Conservation (phyloP, 306 rosid genomes). For the Acmispon strigosus region DNA sequence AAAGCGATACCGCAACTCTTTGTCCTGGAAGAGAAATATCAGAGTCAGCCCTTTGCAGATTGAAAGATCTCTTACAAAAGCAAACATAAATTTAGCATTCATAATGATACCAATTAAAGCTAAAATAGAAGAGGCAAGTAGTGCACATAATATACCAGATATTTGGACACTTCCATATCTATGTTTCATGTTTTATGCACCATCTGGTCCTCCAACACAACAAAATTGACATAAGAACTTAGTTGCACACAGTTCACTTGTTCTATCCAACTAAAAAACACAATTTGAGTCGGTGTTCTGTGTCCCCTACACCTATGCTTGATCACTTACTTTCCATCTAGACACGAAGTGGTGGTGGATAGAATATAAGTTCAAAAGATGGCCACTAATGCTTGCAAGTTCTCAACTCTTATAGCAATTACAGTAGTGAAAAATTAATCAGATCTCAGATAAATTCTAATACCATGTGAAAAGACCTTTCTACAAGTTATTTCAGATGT, state of each 20-base stretch:
- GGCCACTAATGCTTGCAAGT: not conserved
- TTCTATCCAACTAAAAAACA: not conserved
- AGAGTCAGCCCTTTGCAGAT: slow-evolving; percentile 11
- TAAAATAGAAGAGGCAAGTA: not conserved
- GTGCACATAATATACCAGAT: not conserved
- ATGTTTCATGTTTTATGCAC: not conserved
- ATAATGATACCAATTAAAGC: not conserved
- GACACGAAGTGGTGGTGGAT: no score
- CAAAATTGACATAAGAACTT: not conserved
- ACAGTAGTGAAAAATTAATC: not conserved
- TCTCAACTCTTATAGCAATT: not conserved
- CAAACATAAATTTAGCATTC: not conserved
- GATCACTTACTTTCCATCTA: not conserved
- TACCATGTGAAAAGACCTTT: not conserved
- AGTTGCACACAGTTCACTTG: not conserved
- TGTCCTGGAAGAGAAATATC: slow-evolving; percentile 57
- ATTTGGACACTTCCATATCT: not conserved
- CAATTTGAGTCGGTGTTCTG: not conserved
- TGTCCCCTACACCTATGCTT: not conserved
- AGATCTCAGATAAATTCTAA: not conserved
- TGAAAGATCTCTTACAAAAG: not conserved
- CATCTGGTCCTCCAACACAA: not conserved
- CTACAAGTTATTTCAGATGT: not conserved
- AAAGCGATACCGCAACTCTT: slow-evolving; percentile 88
- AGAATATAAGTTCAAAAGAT: not conserved